Evolutionary conservation across 192 early-diverging fungal species (phyloP), one percentile per base, ranked within the genome.

Genomic region (Backusella luteola): DNA sequence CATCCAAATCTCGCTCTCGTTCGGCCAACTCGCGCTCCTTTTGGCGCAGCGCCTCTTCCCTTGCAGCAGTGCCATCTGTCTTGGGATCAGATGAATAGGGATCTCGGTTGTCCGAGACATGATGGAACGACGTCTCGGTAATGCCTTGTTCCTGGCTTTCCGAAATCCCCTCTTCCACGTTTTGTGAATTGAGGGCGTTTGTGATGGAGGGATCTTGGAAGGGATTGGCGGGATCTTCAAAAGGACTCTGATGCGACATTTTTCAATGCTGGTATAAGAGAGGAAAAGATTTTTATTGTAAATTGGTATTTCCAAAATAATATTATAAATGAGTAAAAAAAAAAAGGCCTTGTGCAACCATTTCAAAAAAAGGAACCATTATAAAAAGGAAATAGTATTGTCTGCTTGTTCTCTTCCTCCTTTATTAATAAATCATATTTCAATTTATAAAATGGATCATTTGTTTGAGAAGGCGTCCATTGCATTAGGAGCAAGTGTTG

Each of bases 1-100:
- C 80, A 39, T 84, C 79, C n/a, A 96, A 85, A 39, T 87, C 87
- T 21, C 87, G 86, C 79, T 96, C 95, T 36, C 95, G 85, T 0
- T 87, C 89, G 6, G 89, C 91, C 19, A 96, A 86, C 36, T 90
- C 93, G 52, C 89, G 86, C 75, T 96, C 95, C 19, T 91, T 86
- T 38, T 89, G 87, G 39, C 87, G 85, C 52, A 95, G 85, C 73
- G 93, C 94, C 35, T 87, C 90, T 75, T 95, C 95, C 46, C 87
- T 87, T 34, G 7, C 5, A 6, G 42, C 0, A 23, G 44, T 2
- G 42, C 17, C 35, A 35, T 32, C 19, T 7, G 26, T 14, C 36
- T 59, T n/a, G 35, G 46, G 34, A 23, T 26, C 34, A 14, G 63
- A 34, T 66, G 76, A 44, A 17, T 69, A 82, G 52, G 77, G 81